Evolutionary conservation across 371 early-diverging fungal genomes (phyloP).

Genomic region (Rhizopus arrhizus): DNA sequence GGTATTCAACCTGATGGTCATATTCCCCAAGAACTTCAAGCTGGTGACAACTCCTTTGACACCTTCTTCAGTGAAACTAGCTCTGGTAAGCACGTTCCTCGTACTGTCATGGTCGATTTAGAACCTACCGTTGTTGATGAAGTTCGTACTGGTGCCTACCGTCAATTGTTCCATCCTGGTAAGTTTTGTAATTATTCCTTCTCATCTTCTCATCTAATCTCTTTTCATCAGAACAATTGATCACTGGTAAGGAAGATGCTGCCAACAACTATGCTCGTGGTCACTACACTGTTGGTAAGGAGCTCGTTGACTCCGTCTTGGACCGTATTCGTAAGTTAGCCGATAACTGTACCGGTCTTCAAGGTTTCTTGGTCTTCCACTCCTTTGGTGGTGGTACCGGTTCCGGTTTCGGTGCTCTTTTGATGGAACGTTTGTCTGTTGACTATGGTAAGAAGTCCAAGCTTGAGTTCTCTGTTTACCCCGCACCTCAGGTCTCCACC

Average conservation of each 20-base stretch:
- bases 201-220: conserved; percentile 94
- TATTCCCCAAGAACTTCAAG: conserved; percentile 65
- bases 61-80: conserved; percentile 97
- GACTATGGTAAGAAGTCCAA: conserved; percentile 99
- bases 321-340: conserved; percentile 98
- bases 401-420: conserved; percentile 97
- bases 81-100: conserved; percentile 97
- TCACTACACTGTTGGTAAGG: conserved; percentile 99
- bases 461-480: conserved; percentile 98
- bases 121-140: conserved; percentile 98
- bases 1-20: conserved; percentile 97
- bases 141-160: conserved; percentile 95
- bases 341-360: conserved; percentile 97
- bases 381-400: conserved; percentile 99
- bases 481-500: conserved; percentile 97
- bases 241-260: conserved; percentile 99
- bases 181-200: conserved; percentile 11
- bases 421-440: conserved; percentile 94
- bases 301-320: conserved; percentile 94
- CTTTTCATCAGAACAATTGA: conserved; percentile 94
- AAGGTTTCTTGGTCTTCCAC: conserved; percentile 98
- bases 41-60: conserved; percentile 50
- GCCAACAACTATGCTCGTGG: conserved; percentile 99
- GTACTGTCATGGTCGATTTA: conserved; percentile 97
- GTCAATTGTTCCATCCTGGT: conserved; percentile 97